Conservation (phyloP, 1,284 basidiomycete genomes). For the Athelia psychrophila region DNA sequence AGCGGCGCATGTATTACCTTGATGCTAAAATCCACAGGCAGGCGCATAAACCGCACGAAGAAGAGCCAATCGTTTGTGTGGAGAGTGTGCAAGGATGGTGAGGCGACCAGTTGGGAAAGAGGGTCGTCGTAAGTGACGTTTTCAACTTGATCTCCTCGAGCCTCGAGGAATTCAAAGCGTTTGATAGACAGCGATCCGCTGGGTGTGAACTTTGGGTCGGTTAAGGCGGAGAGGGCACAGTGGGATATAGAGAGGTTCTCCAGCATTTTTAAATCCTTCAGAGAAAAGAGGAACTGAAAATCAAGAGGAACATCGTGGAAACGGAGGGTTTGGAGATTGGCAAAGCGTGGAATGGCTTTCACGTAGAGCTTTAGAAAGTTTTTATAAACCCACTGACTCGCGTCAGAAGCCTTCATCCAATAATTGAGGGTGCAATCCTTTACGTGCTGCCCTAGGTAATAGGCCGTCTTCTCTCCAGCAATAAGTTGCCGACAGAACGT, state of each 20-base stretch:
- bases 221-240: background rate
- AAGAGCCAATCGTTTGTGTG: background rate
- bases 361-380: background rate
- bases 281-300: background rate
- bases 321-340: background rate
- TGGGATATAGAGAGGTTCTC: background rate
- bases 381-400: background rate
- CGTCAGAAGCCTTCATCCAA: background rate
- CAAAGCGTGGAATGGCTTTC: background rate
- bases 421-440: background rate
- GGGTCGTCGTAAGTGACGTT: no score
- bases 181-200: background rate
- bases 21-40: background rate
- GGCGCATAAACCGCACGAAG: background rate
- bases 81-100: background rate
- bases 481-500: background rate
- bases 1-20: background rate
- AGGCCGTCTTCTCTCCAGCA: background rate
- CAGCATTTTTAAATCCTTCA: background rate
- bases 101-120: background rate
- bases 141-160: no score
- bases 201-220: background rate
- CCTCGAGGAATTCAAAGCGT: no score
- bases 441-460: background rate
- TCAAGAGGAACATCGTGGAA: background rate